Conservation (phyloP, 202 grass and related monocot species). For the Saccharum hybrid region DNA sequence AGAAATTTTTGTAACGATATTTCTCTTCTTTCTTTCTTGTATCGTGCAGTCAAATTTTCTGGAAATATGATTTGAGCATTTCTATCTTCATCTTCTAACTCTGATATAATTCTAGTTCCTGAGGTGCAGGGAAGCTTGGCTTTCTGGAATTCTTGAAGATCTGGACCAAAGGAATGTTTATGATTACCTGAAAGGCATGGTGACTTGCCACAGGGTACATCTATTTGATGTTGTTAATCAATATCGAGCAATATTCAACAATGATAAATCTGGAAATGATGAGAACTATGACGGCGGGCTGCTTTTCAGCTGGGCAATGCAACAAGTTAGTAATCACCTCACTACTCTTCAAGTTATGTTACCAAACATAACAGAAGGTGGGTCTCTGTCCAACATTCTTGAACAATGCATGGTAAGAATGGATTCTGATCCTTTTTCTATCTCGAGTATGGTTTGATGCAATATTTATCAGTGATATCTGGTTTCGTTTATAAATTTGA, state of each 20-base stretch:
- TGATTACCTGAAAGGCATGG: conserved; percentile 91
- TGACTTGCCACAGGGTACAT: conserved; percentile 79
- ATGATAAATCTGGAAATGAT: conserved; percentile 93
- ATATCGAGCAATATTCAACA: conserved; percentile 97
- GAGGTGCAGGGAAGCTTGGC: conserved; percentile 95
- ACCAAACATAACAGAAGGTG: conserved; percentile 92
- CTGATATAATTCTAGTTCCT: conserved; percentile 73
- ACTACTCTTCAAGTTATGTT: conserved; percentile 85
- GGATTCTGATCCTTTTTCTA: conserved; percentile 34
- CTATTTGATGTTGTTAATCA: conserved; percentile 99
- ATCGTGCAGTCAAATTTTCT: background rate
- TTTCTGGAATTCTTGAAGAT: conserved; percentile 91
- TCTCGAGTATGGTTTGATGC: conserved; percentile 6
- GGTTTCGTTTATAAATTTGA: background rate
- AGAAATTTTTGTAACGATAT: conserved; percentile 4
- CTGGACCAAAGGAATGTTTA: conserved; percentile 91
- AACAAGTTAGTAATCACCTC: conserved; percentile 91
- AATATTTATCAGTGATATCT: background rate
- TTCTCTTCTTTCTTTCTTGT: conserved; percentile 22
- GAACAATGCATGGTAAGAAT: conserved; percentile 90
- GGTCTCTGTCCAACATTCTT: conserved; percentile 84
- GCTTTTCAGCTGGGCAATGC: conserved; percentile 97
- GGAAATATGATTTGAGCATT: conserved; percentile 29
- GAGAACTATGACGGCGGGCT: conserved; percentile 89
- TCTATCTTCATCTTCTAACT: conserved; percentile 40